These are phyloP conservation scores for Striga hermonthica DNA, from an alignment of 305 asterid genomes.

Conservation along the genomic window DNA sequence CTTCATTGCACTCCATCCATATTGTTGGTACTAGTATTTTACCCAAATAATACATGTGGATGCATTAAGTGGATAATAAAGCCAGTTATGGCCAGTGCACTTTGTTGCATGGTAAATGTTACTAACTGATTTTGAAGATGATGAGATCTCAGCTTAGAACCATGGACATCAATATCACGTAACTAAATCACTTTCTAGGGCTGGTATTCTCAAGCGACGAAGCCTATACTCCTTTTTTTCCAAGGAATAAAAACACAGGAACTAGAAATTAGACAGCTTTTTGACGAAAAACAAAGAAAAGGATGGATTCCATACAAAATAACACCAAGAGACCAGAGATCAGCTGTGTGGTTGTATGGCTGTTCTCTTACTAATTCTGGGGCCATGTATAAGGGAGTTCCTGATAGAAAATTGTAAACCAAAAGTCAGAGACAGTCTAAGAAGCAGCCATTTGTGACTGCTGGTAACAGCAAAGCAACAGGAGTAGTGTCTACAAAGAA, in stretches of 20 bases:
- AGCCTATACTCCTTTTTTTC: background rate
- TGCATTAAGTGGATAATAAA: conserved; percentile 12
- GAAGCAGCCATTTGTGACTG: conserved; percentile 29
- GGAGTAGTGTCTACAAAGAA: conserved; percentile 20
- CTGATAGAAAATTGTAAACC: conserved; percentile 41
- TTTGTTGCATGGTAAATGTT: conserved; percentile 20
- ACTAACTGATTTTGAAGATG: conserved; percentile 5
- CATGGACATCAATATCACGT: conserved; percentile 22
- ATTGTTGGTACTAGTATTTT: conserved; percentile 19
- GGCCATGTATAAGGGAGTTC: conserved; percentile 99
- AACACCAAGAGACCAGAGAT: conserved; percentile 99
- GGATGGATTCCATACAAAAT: conserved; percentile 66
- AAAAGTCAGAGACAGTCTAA: conserved; percentile 30
- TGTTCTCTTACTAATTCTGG: conserved; percentile 99
- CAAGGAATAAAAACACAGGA: conserved; percentile 8
- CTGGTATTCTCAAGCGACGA: too few species aligned
- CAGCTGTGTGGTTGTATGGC: conserved; percentile 99
- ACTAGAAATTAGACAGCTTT: conserved; percentile 5
- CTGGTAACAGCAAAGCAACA: background rate
- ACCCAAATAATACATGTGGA: conserved; percentile 30
- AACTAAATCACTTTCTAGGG: conserved; percentile 1
- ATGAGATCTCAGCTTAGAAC: conserved; percentile 10
- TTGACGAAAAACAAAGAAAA: conserved; percentile 20
- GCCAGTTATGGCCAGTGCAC: background rate
- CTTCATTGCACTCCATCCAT: conserved; percentile 11